Evolutionary conservation across 768 basidiomycete genomes (phyloP).

Genomic region (Kwoniella bestiolae): DNA sequence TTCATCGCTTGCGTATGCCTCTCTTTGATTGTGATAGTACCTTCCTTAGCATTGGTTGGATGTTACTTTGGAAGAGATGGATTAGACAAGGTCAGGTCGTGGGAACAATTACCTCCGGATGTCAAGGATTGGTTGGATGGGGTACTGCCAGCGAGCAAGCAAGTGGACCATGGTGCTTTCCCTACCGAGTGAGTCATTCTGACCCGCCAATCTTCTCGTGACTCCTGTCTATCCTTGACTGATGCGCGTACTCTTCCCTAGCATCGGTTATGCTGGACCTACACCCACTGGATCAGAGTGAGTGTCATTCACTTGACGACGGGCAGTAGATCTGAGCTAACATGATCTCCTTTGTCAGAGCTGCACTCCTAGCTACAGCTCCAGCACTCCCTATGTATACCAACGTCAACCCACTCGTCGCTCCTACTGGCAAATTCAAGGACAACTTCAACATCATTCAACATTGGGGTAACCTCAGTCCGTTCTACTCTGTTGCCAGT

Average conservation of each 20-base stretch:
- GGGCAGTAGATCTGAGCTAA: not conserved
- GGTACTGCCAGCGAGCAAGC: slow-evolving; percentile 17
- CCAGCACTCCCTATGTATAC: slow-evolving; percentile 48
- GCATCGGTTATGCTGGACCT: slow-evolving; percentile 56
- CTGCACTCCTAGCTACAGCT: slow-evolving; percentile 48
- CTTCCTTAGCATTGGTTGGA: slow-evolving; percentile 27
- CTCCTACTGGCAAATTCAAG: slow-evolving; percentile 30
- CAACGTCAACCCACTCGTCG: slow-evolving; percentile 45
- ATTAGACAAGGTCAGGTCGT: slow-evolving; percentile 29
- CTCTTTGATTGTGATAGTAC: slow-evolving; percentile 28
- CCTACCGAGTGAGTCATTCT: slow-evolving; percentile 49
- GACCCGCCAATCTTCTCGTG: not conserved
- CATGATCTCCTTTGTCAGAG: slow-evolving; percentile 20
- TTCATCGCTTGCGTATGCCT: slow-evolving; percentile 34
- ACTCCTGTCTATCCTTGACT: no score
- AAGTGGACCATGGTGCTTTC: slow-evolving; percentile 40
- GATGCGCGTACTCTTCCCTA: slow-evolving; percentile 13
- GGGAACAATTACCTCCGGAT: slow-evolving; percentile 44
- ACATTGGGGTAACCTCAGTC: slow-evolving; percentile 55
- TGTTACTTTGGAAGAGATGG: slow-evolving; percentile 37
- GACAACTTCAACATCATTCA: slow-evolving; percentile 50
- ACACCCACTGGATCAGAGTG: slow-evolving; percentile 55
- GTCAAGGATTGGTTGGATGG: slow-evolving; percentile 46
- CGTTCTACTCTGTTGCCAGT: slow-evolving; percentile 51
- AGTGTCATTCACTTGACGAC: slow-evolving; percentile 19